Conservation (phyloP, 2,329 filamentous ascomycete species). For the Dryadomyces quercivorus region DNA sequence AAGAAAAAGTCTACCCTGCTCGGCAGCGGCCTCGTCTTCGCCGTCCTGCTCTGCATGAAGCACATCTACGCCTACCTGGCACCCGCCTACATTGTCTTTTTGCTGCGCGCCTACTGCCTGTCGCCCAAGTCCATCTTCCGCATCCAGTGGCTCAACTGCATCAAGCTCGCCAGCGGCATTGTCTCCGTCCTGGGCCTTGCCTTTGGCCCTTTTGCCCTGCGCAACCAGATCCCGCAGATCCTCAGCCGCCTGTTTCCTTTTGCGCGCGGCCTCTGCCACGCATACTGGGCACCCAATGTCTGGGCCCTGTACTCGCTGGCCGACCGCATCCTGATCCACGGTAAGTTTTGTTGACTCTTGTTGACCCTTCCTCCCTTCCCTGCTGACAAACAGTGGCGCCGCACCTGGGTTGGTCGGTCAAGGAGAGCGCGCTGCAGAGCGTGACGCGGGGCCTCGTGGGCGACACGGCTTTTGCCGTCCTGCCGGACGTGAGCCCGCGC, state of each 20-base stretch:
- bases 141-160: slow-evolving; percentile 63
- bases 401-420: slow-evolving; percentile 60
- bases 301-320: slow-evolving; percentile 95
- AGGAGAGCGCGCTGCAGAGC: slow-evolving; percentile 65
- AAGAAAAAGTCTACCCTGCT: slow-evolving; percentile 64
- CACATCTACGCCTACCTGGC: slow-evolving; percentile 97
- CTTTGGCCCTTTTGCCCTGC: slow-evolving; percentile 77
- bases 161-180: slow-evolving; percentile 72
- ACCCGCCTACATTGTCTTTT: slow-evolving; percentile 87
- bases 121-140: slow-evolving; percentile 63
- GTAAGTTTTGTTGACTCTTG: slow-evolving; percentile 33
- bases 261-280: slow-evolving; percentile 84
- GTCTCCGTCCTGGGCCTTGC: slow-evolving; percentile 60
- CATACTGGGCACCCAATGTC: slow-evolving; percentile 95
- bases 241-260: slow-evolving; percentile 84
- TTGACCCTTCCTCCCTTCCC: neutral
- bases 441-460: slow-evolving; percentile 89
- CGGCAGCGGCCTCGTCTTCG: slow-evolving; percentile 71
- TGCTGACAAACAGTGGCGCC: slow-evolving; percentile 57
- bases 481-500: slow-evolving; percentile 73
- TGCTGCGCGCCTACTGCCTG: slow-evolving; percentile 82
- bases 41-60: slow-evolving; percentile 80
- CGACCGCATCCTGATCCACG: slow-evolving; percentile 69
- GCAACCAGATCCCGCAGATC: slow-evolving; percentile 75
- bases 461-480: slow-evolving; percentile 84